A percentile compares a stretch with the other conserved stretches of the same genome.
phyloP scores from a whole-genome alignment of 805 yeast species.

The Candida golubevii region DNA sequence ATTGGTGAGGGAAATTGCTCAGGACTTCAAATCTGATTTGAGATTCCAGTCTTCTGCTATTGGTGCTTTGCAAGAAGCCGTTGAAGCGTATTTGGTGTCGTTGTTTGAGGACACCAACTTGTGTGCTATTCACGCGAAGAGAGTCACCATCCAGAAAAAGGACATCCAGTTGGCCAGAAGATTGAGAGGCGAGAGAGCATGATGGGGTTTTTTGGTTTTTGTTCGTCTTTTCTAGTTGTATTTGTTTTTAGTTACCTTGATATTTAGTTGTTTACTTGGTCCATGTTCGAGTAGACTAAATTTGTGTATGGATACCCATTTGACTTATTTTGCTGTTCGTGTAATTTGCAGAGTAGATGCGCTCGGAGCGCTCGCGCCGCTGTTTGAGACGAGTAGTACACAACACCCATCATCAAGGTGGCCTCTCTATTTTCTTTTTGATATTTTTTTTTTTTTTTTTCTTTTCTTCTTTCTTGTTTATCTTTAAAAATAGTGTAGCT shows the following conservation, averaged over 20 bases:
- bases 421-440: too few relatives aligned
- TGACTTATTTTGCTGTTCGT: too few relatives aligned
- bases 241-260: neutral
- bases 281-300: neutral
- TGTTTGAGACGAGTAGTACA: too few relatives aligned
- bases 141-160: slow-evolving; percentile 46
- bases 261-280: neutral
- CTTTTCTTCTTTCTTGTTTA: too few relatives aligned
- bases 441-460: too few relatives aligned
- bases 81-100: slow-evolving; percentile 44
- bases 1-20: slow-evolving; percentile 46
- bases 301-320: neutral
- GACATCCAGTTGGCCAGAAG: slow-evolving; percentile 46
- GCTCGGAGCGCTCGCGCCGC: too few relatives aligned
- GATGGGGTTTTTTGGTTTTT: neutral
- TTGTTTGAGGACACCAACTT: slow-evolving; percentile 45
- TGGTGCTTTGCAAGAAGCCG: slow-evolving; percentile 46
- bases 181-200: slow-evolving; percentile 45
- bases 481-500: too few relatives aligned
- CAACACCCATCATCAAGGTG: too few relatives aligned
- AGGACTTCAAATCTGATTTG: slow-evolving; percentile 43
- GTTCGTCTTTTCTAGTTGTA: neutral
- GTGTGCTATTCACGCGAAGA: slow-evolving; percentile 47
- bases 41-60: slow-evolving; percentile 45
- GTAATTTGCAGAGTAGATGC: too few relatives aligned